Evolutionary conservation across 805 yeast genomes (phyloP), one percentile per base, ranked within the genome.

Genomic region (Spathaspora arborariae): DNA sequence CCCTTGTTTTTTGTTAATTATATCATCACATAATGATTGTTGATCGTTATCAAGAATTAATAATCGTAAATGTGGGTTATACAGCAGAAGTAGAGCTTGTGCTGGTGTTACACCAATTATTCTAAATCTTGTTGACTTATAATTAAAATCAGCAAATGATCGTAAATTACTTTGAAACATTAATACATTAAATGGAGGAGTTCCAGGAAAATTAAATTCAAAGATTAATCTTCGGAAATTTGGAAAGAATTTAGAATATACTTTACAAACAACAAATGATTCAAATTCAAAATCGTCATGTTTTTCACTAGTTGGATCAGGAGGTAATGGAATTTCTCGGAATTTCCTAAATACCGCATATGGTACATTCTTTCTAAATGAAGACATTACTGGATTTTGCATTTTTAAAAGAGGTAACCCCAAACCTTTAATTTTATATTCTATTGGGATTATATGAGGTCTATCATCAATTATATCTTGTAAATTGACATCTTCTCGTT

Each of bases 61-160:
- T 38, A 72, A 52, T 46, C 67, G 65, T 46, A 72, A 56, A 18
- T 56, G 56, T 2, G 72, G 73, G 44, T 62, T 64, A 51, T 62
- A 63, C 26, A 49, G 55, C 45, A 55, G 48, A n/a, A 64, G 52
- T 50, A 65, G 59, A 3, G 65, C 64, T 47, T 58, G 56, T 2
- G 60, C 46, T n/a, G 67, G 48, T 5, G 72, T 51, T 4, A 73
- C 62, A 4, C 76, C 76, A 16, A 65, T 41, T 4, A 70, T 56
- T 41, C 76, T 58, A 51, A 72, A 72, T 11, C 74, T 53, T 2
- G 75, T 70, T 35, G 50, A 51, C 34, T 60, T 60, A 50, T 68
- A 71, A 24, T 42, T 55, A 51, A 72, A 72, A 55, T 72, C 76
- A 9, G 72, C 60, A 51, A 65, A 68, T 3, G 75, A 71, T 45